Percentiles rank a stretch among this genome's conserved stretches.
phyloP scores from a whole-genome alignment of 306 rosid genomes.

The Senna tora region DNA sequence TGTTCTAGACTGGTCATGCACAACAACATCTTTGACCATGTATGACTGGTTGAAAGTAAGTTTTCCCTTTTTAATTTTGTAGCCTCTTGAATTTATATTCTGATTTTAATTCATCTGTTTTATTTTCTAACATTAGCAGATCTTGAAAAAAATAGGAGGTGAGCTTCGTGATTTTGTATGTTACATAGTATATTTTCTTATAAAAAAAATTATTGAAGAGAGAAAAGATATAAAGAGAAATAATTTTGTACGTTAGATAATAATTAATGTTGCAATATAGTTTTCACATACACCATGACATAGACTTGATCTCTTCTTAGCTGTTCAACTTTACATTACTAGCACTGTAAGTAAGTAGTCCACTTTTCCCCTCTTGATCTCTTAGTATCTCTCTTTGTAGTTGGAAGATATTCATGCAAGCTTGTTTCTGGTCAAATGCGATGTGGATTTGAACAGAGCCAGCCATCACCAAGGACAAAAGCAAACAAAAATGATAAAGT shows the following conservation, averaged over 20 bases:
- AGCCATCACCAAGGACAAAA: constrained; percentile 78
- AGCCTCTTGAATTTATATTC: constrained; percentile 21
- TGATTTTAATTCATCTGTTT: constrained; percentile 13
- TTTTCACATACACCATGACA: not conserved
- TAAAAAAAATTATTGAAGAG: too few relatives aligned
- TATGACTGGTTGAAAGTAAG: constrained; percentile 94
- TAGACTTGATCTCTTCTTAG: constrained; percentile 29
- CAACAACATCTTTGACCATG: constrained; percentile 90
- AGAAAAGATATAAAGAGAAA: too few relatives aligned
- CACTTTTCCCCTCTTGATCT: constrained; percentile 26
- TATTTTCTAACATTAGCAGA: constrained; percentile 15
- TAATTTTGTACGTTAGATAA: too few relatives aligned
- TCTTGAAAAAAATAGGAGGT: not conserved
- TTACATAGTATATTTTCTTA: too few relatives aligned
- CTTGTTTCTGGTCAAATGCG: constrained; percentile 93
- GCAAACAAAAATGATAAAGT: constrained; percentile 82
- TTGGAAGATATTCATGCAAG: constrained; percentile 95
- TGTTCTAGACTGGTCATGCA: constrained; percentile 96
- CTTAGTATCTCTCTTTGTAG: constrained; percentile 48
- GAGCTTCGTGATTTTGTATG: not conserved
- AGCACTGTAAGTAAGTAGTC: not conserved
- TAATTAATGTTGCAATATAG: constrained; percentile 12
- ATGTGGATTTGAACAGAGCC: constrained; percentile 77
- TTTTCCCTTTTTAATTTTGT: constrained; percentile 17
- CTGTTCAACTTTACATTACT: constrained; percentile 9